Evolutionary conservation across 2,329 filamentous ascomycete genomes (phyloP), one percentile per base, ranked within the genome.

Genomic region (Chalaropsis ovoidea): DNA sequence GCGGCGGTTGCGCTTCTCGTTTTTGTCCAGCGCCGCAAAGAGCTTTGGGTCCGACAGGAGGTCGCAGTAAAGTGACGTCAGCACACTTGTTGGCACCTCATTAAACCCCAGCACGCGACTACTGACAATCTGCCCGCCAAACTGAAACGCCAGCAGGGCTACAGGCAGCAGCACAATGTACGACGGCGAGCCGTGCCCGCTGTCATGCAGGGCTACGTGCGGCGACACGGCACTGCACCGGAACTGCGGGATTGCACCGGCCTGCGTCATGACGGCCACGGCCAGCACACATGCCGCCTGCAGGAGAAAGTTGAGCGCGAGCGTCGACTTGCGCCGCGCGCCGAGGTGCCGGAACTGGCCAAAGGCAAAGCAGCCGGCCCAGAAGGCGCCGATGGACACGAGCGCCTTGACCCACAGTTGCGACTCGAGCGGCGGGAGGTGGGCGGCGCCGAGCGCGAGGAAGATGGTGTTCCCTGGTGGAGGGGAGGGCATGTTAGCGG

Each of bases 391-490:
- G 68, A 84, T 81, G 64, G 82, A 84, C 68, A 78, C 74, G 22
- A 81, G 75, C 1, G 80, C 71, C 19, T 71, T 69, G 42, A 80
- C 74, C 81, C 79, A 83, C 65, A 79, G 81, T 65, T 76, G 76
- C 2, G 80, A 80, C 67, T 81, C 75, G 67, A 75, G 75, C 22
- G 76, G 71, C 2, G 80, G 82, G 60, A 83, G 80, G 39, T 74
- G 73, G 2, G 82, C 79, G 13, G 81, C 79, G 65, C 82, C 82
- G 24, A 86, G 80, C 19, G 81, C 82, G 47, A 86, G 77, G 73
- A 86, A 85, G 70, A 86, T 80, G 10, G 83, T 86, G 73, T 86
- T 86, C 47, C 83, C 82, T 74, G 49, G 4, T 62, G 56, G 17
- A 42, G 45, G 27, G 17, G 35, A 17, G 10, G 49, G 58, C 8